phyloP scores from a whole-genome alignment of 257 asterid species.

The Capsicum chinense region DNA sequence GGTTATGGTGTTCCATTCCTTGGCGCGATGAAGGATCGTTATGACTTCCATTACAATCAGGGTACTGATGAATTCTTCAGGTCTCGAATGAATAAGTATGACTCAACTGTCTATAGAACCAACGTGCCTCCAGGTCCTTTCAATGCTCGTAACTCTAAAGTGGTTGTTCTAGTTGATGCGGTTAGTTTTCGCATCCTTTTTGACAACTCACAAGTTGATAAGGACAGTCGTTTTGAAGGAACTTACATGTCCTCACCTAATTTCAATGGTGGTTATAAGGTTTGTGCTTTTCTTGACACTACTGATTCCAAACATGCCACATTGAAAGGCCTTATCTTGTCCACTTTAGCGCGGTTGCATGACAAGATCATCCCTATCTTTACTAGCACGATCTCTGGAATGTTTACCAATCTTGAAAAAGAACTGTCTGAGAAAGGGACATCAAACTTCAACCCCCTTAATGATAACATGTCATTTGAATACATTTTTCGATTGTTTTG shows the following conservation, averaged over 20 bases:
- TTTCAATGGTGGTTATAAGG: slow-evolving; percentile 67
- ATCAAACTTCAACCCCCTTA: slow-evolving; percentile 52
- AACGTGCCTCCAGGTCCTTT: slow-evolving; percentile 64
- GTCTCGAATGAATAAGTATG: slow-evolving; percentile 45
- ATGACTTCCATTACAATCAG: slow-evolving; percentile 50
- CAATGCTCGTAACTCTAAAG: slow-evolving; percentile 44
- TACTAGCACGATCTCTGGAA: slow-evolving; percentile 41
- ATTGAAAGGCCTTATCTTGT: slow-evolving; percentile 51
- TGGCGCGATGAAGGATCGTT: slow-evolving; percentile 53
- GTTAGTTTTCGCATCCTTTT: slow-evolving; percentile 65
- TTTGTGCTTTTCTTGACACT: slow-evolving; percentile 65
- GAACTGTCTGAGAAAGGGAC: slow-evolving; percentile 50
- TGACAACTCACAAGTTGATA: slow-evolving; percentile 71
- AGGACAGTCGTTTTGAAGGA: slow-evolving; percentile 67
- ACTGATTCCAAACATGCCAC: slow-evolving; percentile 55
- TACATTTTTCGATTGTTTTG: slow-evolving; percentile 62
- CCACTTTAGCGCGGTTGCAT: slow-evolving; percentile 44
- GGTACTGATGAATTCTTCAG: slow-evolving; percentile 53
- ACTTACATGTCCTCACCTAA: slow-evolving; percentile 66
- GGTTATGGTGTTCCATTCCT: slow-evolving; percentile 50
- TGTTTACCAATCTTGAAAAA: slow-evolving; percentile 54
- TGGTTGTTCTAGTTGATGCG: slow-evolving; percentile 60
- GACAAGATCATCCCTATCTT: slow-evolving; percentile 49
- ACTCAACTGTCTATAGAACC: slow-evolving; percentile 49
- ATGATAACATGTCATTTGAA: slow-evolving; percentile 57